Evolutionary conservation across 2,329 filamentous ascomycete genomes (phyloP).

Genomic region (Colletotrichum plurivorum): DNA sequence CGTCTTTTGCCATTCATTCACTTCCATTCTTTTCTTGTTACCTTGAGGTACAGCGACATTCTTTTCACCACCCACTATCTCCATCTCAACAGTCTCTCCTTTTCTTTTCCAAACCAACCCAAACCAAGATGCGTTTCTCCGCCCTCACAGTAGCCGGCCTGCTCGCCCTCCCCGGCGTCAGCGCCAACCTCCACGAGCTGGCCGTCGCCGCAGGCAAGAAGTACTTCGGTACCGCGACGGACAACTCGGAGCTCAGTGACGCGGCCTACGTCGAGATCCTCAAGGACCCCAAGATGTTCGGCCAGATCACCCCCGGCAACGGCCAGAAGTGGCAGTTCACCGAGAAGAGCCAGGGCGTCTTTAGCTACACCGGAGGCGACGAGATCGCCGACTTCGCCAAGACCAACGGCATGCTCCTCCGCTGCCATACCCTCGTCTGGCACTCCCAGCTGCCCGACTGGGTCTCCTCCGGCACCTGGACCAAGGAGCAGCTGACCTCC

Average conservation of each 20-base stretch:
- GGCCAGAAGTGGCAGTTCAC: constrained; percentile 75
- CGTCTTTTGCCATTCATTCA: constrained; percentile 27
- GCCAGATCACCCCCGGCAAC: constrained; percentile 76
- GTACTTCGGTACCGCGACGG: constrained; percentile 77
- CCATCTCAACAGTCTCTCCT: constrained; percentile 16
- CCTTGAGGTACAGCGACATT: constrained; percentile 13
- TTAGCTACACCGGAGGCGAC: constrained; percentile 72
- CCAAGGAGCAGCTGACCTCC: constrained; percentile 43
- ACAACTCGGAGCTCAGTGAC: constrained; percentile 68
- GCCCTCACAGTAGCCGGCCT: constrained; percentile 34
- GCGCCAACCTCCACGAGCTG: constrained; percentile 53
- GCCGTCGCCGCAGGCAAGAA: constrained; percentile 49
- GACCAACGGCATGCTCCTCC: constrained; percentile 48
- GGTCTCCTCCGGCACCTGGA: constrained; percentile 58
- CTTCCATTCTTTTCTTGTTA: constrained; percentile 24
- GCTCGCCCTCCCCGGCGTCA: constrained; percentile 34
- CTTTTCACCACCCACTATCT: not conserved
- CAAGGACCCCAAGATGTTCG: constrained; percentile 72
- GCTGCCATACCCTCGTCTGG: constrained; percentile 65
- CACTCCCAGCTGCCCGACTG: constrained; percentile 63
- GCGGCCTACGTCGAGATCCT: constrained; percentile 67
- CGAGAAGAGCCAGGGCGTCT: constrained; percentile 69
- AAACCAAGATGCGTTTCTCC: constrained; percentile 31
- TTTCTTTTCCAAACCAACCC: not conserved
- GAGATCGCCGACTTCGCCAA: constrained; percentile 61